A percentile compares a stretch with the other conserved stretches of the same genome.
Evolutionary conservation across 345 rosid genomes (phyloP).

Genomic region (Turnera subulata): DNA sequence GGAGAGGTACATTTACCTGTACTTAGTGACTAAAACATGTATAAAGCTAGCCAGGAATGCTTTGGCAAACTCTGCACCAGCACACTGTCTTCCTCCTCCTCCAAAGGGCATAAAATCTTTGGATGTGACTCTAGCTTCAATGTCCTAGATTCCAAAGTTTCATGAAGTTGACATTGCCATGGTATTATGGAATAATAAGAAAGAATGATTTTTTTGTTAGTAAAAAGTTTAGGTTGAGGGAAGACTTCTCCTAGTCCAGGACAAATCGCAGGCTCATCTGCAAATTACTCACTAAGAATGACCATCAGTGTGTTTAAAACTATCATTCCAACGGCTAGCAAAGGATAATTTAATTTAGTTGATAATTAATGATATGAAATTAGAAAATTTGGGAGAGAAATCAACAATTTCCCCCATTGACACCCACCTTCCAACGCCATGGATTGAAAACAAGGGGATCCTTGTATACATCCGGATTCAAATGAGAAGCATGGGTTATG

Average conservation of each 20-base stretch:
- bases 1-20: conserved; percentile 4
- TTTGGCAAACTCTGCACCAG: conserved; percentile 24
- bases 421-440: conserved; percentile 23
- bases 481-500: conserved; percentile 14
- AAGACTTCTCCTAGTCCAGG: too few relatives aligned
- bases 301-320: too few relatives aligned
- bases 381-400: too few relatives aligned
- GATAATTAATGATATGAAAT: neutral
- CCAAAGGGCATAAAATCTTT: conserved; percentile 33
- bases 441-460: conserved; percentile 28
- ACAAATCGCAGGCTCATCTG: too few relatives aligned
- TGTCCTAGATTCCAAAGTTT: neutral
- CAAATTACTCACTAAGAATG: too few relatives aligned
- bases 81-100: conserved; percentile 25
- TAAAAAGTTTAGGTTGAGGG: too few relatives aligned
- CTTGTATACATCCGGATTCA: conserved; percentile 15
- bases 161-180: too few relatives aligned
- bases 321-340: too few relatives aligned
- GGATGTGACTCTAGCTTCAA: conserved; percentile 6
- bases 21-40: conserved; percentile 29
- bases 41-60: conserved; percentile 17
- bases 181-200: too few relatives aligned
- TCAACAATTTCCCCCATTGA: too few relatives aligned
- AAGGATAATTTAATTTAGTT: neutral
- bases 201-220: neutral